Conservation (phyloP, 2,329 filamentous ascomycete species). For the Penicillium crustosum region DNA sequence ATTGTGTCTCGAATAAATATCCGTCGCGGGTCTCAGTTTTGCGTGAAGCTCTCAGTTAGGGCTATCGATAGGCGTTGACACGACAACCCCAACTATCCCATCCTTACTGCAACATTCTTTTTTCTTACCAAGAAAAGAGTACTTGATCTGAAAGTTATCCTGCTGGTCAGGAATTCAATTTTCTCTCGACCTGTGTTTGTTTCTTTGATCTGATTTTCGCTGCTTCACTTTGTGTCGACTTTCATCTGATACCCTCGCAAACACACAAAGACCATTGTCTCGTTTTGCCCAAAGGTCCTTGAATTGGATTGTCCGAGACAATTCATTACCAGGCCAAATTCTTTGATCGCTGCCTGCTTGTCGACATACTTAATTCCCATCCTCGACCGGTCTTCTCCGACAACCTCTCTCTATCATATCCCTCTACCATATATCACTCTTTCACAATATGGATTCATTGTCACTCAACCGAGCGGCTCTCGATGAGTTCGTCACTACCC, state of each 20-base stretch:
- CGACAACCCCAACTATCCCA: conserved; percentile 40
- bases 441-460: conserved; percentile 13
- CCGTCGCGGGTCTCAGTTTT: conserved; percentile 21
- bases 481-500: conserved; percentile 49
- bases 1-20: conserved; percentile 26
- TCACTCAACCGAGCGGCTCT: conserved; percentile 45
- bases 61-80: conserved; percentile 38
- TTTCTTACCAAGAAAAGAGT: conserved; percentile 8
- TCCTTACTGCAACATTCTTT: conserved; percentile 36
- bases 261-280: conserved; percentile 4
- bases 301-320: not conserved
- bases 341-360: not conserved
- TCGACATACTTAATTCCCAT: conserved; percentile 5
- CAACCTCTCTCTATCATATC: not conserved
- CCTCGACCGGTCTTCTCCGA: conserved; percentile 14
- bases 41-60: conserved; percentile 22
- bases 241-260: not conserved
- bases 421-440: no score
- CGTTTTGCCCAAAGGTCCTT: not conserved
- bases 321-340: not conserved
- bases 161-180: conserved; percentile 33
- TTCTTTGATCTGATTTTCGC: not conserved
- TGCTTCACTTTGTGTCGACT: conserved; percentile 4
- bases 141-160: conserved; percentile 18
- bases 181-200: conserved; percentile 2